Base-by-base conservation (phyloP, 495 filamentous ascomycete species). In the Xanthoparmelia taractica region DNA sequence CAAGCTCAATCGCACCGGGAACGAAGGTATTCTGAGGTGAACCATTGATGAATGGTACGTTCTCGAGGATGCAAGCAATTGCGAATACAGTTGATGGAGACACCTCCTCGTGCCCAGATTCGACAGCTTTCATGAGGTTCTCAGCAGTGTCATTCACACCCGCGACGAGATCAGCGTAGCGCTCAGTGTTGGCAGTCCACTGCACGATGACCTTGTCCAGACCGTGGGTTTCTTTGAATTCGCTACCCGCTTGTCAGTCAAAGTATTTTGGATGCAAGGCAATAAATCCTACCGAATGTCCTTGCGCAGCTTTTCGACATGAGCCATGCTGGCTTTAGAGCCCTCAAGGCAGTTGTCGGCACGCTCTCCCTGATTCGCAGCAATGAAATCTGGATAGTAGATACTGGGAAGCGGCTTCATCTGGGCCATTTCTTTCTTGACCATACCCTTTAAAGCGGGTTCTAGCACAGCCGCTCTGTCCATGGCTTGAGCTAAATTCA, bases 311-410 rank as follows among this genome's bases (percentile, higher is more conserved):
- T 90, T 85, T 79, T 97, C 92, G 25, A 97, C 90, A 74, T 98
- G 94, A 45, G 83, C 92, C 77, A 76, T 83, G 73, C 74, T 87
- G 64, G 90, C 91, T 80, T 96, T 95, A 74, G 81, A 81, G 41
- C 94, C 94, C 63, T 87, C 77, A 52, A 97, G 75, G 63, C 95
- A 67, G 70, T 98, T 97, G 78, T 98, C 91, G 63, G 95, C 94
- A 72, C 94, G 90, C 69, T 92, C 92, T 75, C 92, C 93, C 80
- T 98, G 94, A 80, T 98, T 98, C 75, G 94, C 88, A 65, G 94
- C 94, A 72, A 98, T 98, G 81, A 97, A 98, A 76, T 98, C 94
- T 7, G 94, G 94, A 73, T 98, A 98, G 84, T 97, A 98, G 78
- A 97, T 89, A 76, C 87, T 91, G 34, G 92, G 93, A 67, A 97